phyloP scores from a whole-genome alignment of 257 asterid species.

The Solanum rostratum region DNA sequence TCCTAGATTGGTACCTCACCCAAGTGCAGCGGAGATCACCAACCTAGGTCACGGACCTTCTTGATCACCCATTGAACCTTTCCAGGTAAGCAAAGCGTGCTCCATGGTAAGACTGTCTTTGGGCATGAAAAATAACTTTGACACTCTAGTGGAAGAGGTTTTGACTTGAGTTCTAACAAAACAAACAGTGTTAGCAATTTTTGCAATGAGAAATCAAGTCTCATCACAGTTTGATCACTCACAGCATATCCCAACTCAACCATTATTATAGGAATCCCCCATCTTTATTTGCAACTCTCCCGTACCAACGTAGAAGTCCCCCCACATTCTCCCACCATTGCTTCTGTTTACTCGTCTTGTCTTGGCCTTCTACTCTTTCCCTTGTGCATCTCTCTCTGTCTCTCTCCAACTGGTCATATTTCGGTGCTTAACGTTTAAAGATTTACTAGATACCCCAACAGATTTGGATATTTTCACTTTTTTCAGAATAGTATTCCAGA shows the following conservation, averaged over 20 bases:
- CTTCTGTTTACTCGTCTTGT: neutral
- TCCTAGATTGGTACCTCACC: neutral
- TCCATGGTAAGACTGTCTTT: neutral
- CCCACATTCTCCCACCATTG: neutral
- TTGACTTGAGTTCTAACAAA: neutral
- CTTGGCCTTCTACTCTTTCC: neutral
- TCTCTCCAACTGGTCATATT: neutral
- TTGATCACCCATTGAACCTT: conserved; percentile 8
- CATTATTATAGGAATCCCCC: neutral
- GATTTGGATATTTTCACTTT: neutral
- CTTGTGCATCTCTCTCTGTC: neutral
- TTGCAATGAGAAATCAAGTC: neutral
- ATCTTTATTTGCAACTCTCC: neutral
- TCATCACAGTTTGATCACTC: neutral
- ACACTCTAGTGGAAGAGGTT: neutral
- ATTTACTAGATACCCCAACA: neutral
- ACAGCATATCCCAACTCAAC: neutral
- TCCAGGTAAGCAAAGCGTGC: conserved; percentile 3
- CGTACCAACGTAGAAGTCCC: neutral
- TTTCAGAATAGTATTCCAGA: neutral
- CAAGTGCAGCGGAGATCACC: conserved; percentile 3
- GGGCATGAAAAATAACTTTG: neutral
- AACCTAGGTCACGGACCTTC: conserved; percentile 2
- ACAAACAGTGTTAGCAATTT: neutral
- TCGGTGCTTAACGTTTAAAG: neutral